A percentile compares a stretch with the other conserved stretches of the same genome.
Evolutionary conservation across 1,284 basidiomycete species (phyloP).

Genomic region (Vanrija sp.): DNA sequence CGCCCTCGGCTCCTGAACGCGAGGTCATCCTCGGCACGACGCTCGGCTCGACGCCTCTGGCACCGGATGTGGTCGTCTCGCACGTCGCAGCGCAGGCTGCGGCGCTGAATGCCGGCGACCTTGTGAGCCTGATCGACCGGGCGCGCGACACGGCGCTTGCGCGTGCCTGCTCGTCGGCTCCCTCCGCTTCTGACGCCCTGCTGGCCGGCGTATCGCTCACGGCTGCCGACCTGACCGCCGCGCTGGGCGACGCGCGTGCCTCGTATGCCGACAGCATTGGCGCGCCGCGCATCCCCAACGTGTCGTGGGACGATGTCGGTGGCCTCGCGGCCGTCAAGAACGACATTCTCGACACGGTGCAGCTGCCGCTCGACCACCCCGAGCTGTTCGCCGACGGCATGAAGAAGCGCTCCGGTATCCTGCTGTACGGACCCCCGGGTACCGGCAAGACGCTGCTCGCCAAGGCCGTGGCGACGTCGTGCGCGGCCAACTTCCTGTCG

Average conservation of each 20-base stretch:
- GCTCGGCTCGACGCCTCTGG: conserved; percentile 54
- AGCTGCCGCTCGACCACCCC: conserved; percentile 89
- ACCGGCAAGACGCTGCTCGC: conserved; percentile 59
- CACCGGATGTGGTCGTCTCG: conserved; percentile 73
- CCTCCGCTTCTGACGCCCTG: conserved; percentile 20
- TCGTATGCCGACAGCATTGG: conserved; percentile 90
- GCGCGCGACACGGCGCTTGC: conserved; percentile 62
- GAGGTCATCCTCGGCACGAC: conserved; percentile 60
- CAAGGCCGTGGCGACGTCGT: conserved; percentile 80
- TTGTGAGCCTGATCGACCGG: conserved; percentile 66
- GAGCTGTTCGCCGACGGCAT: conserved; percentile 89
- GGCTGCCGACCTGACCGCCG: conserved; percentile 66
- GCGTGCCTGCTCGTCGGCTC: conserved; percentile 39
- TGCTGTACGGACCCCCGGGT: conserved; percentile 80
- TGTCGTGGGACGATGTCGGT: conserved; percentile 97
- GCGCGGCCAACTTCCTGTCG: conserved; percentile 88
- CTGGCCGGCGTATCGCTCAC: conserved; percentile 61
- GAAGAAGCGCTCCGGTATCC: conserved; percentile 87
- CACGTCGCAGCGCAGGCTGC: conserved; percentile 84
- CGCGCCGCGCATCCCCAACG: conserved; percentile 92
- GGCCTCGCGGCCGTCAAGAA: conserved; percentile 83
- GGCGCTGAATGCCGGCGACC: conserved; percentile 80
- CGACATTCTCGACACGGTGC: conserved; percentile 95
- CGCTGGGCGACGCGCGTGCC: conserved; percentile 70
- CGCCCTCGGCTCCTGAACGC: conserved; percentile 73